phyloP scores from a whole-genome alignment of 106 monocot genomes.

The Allium cepa region DNA sequence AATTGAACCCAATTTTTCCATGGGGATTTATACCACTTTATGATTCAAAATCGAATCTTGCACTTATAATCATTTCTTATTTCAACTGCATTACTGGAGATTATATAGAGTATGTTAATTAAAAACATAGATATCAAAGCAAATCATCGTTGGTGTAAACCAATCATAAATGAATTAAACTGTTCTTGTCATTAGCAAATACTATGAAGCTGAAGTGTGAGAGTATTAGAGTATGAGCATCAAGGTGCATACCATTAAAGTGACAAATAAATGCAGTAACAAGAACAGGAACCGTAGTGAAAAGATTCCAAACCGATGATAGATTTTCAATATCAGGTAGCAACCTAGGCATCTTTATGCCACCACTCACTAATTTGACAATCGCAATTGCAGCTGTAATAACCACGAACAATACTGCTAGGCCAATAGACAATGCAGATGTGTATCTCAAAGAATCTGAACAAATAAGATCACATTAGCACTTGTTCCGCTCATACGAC shows the following conservation, averaged over 20 bases:
- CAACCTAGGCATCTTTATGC: constrained; percentile 43
- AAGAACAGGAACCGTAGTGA: constrained; percentile 61
- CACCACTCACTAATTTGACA: constrained; percentile 46
- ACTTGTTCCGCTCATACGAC: too few species aligned
- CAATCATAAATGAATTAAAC: too few species aligned
- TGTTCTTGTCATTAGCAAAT: too few species aligned
- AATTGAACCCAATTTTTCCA: too few species aligned
- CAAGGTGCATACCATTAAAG: constrained; percentile 43
- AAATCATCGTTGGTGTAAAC: too few species aligned
- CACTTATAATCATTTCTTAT: too few species aligned
- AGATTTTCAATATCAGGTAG: constrained; percentile 41
- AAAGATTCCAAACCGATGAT: constrained; percentile 52
- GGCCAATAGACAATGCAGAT: constrained; percentile 66
- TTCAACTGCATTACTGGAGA: too few species aligned
- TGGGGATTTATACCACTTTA: too few species aligned
- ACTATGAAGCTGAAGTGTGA: background rate
- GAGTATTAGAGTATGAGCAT: background rate
- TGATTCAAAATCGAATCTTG: too few species aligned
- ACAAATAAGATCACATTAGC: background rate
- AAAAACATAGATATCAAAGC: too few species aligned
- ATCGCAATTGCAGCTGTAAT: constrained; percentile 63
- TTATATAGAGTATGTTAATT: too few species aligned
- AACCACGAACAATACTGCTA: constrained; percentile 62
- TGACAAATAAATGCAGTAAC: constrained; percentile 76
- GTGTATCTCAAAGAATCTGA: constrained; percentile 74